Base-by-base conservation (phyloP, 352 stramenopile genomes). In the Elongisporangium anandrum region DNA sequence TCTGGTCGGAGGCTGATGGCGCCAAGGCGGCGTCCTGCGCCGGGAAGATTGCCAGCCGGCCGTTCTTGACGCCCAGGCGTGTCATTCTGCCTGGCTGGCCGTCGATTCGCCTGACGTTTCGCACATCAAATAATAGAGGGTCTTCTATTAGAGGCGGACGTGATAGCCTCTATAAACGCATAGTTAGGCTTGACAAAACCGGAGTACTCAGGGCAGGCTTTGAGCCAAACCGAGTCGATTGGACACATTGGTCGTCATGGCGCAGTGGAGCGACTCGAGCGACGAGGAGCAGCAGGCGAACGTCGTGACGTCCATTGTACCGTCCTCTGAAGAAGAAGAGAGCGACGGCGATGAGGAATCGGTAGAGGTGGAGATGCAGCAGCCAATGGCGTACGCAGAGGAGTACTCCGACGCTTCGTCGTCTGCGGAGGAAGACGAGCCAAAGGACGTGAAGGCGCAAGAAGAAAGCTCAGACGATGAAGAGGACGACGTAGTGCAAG, bases 61-160 rank as follows among this genome's bases (percentile, higher is more conserved):
- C 77, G 24, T 77, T 74, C 66, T 87, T 87, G n/a, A 93, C 62
- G 51, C 83, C 83, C 13, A 93, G 63, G 13, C 58, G 61, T 50
- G 70, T 56, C 57, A 73, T 66, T 54, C 66, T 73, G 24, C 24
- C 24, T 34, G 24, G 24, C 24, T 21, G 56, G 9, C 34, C 34
- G 34, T 45, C 34, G 34, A 45, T 45, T 45, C 34, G 10, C 10
- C 34, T 38, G 26, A 5, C 26, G 26, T 38, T 38, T 38, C 26
- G 26, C 26, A 38, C 34, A 17, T 45, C 34, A 45, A 45, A 45
- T 45, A 45, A 45, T 9, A 12, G 17, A 12, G 34, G 34, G 34
- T 45, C 34, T 45, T 45, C 34, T 45, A 17, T 45, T 45, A 12
- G 4, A 17, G 13, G 34, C 17, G 1, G 10, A 34, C 24, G 7